Conservation (phyloP, 1,284 basidiomycete species). For the Rhodotorula mucilaginosa region DNA sequence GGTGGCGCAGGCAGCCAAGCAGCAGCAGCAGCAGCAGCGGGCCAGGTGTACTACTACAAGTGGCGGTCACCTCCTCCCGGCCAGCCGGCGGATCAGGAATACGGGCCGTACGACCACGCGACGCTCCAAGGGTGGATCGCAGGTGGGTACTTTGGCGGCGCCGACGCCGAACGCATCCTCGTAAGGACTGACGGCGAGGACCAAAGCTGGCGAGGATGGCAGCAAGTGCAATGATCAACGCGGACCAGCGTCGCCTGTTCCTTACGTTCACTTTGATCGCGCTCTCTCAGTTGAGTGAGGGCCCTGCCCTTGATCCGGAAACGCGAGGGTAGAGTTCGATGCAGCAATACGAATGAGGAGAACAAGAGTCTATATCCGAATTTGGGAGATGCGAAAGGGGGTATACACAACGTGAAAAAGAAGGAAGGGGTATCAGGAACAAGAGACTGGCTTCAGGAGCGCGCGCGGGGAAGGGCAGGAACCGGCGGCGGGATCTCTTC, state of each 20-base stretch:
- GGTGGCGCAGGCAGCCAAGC: not conserved
- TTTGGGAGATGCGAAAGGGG: too few species aligned
- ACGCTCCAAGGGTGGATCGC: conserved; percentile 72
- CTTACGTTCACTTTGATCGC: not conserved
- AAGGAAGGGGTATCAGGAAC: not conserved
- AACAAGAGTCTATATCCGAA: not conserved
- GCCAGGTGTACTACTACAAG: conserved; percentile 63
- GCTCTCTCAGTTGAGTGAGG: not conserved
- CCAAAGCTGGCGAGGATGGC: conserved; percentile 11
- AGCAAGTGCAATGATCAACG: conserved; percentile 4
- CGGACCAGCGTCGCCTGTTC: not conserved
- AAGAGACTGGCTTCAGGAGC: not conserved
- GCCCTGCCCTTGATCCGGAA: not conserved
- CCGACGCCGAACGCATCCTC: conserved; percentile 64
- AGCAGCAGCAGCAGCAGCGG: conserved; percentile 10
- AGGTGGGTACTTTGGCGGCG: conserved; percentile 68
- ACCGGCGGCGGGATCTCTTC: conserved; percentile 10
- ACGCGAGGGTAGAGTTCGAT: not conserved
- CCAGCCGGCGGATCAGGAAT: conserved; percentile 56
- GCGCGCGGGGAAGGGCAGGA: not conserved
- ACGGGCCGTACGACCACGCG: conserved; percentile 71
- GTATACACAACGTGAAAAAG: not conserved
- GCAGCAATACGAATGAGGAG: not conserved
- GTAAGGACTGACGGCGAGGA: conserved; percentile 54
- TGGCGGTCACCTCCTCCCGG: conserved; percentile 58